phyloP scores from a whole-genome alignment of 805 yeast genomes.

The Priceomyces medius region DNA sequence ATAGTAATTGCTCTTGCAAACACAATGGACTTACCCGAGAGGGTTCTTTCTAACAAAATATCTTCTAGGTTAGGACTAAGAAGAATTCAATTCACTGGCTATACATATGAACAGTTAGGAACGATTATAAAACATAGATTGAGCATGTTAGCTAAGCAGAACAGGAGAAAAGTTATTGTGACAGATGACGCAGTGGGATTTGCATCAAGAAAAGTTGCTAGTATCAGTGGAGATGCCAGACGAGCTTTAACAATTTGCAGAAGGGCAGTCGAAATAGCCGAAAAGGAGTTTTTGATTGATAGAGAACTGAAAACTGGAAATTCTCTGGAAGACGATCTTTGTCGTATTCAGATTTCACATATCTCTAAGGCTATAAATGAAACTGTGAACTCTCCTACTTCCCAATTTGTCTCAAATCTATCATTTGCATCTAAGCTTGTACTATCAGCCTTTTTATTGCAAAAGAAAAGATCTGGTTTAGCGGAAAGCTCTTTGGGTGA shows the following conservation, averaged over 20 bases:
- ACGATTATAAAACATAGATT: slow-evolving; percentile 73
- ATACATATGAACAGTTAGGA: slow-evolving; percentile 74
- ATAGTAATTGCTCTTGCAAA: slow-evolving; percentile 93
- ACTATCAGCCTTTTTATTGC: slow-evolving; percentile 62
- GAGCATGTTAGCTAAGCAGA: slow-evolving; percentile 37
- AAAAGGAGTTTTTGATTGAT: slow-evolving; percentile 46
- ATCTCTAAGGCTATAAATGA: slow-evolving; percentile 78
- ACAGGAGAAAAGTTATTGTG: slow-evolving; percentile 44
- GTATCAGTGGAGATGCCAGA: slow-evolving; percentile 97
- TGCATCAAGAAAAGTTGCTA: slow-evolving; percentile 91
- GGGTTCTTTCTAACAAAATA: slow-evolving; percentile 81
- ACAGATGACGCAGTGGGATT: slow-evolving; percentile 79
- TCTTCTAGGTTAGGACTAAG: slow-evolving; percentile 88
- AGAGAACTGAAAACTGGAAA: slow-evolving; percentile 17
- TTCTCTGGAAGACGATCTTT: slow-evolving; percentile 37
- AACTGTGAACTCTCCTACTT: slow-evolving; percentile 72
- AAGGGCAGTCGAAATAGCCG: slow-evolving; percentile 87
- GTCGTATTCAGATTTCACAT: slow-evolving; percentile 67
- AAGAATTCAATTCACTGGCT: slow-evolving; percentile 86
- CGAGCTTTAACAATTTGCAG: slow-evolving; percentile 85
- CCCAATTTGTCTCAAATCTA: slow-evolving; percentile 54
- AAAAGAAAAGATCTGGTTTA: slow-evolving; percentile 64
- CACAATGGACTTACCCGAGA: slow-evolving; percentile 95
- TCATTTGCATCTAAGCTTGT: slow-evolving; percentile 72
- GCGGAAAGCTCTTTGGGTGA: slow-evolving; percentile 76